Evolutionary conservation across 441 rosid species (phyloP).

Genomic region (Gossypium gossypioides): DNA sequence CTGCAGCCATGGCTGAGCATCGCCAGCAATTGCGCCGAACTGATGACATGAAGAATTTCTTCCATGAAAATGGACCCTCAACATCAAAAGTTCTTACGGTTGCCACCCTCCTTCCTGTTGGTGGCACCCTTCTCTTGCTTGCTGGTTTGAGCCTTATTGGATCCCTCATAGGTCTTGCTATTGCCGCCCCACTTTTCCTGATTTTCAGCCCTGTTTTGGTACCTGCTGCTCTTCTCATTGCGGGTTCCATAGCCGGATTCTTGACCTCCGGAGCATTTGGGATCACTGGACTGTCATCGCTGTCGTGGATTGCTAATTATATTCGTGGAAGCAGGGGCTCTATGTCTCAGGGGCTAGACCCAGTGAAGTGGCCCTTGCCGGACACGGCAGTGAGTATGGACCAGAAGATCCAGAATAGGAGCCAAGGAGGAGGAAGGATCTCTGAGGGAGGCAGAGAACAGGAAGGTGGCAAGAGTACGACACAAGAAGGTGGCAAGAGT

Average conservation of each 20-base stretch:
- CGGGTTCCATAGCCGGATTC: constrained; percentile 45
- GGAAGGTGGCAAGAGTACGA: neutral
- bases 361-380: constrained; percentile 27
- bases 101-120: neutral
- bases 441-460: neutral
- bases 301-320: constrained; percentile 48
- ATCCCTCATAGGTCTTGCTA: constrained; percentile 43
- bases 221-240: constrained; percentile 50
- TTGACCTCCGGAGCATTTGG: constrained; percentile 65
- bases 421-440: constrained; percentile 26
- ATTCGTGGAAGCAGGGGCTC: constrained; percentile 20
- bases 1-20: neutral
- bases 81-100: neutral
- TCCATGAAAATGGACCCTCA: neutral
- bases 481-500: neutral
- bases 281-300: constrained; percentile 52
- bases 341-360: constrained; percentile 20
- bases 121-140: neutral
- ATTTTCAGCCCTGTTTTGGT: constrained; percentile 64
- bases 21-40: neutral
- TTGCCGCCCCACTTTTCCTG: constrained; percentile 48
- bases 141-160: constrained; percentile 47
- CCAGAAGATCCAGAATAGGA: constrained; percentile 35
- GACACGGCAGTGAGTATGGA: constrained; percentile 38
- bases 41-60: neutral